A percentile compares a stretch with the other conserved stretches of the same genome.
These are phyloP conservation scores for Chalciporus piperatus DNA, from an alignment of 768 basidiomycete genomes.

Conservation along the genomic window DNA sequence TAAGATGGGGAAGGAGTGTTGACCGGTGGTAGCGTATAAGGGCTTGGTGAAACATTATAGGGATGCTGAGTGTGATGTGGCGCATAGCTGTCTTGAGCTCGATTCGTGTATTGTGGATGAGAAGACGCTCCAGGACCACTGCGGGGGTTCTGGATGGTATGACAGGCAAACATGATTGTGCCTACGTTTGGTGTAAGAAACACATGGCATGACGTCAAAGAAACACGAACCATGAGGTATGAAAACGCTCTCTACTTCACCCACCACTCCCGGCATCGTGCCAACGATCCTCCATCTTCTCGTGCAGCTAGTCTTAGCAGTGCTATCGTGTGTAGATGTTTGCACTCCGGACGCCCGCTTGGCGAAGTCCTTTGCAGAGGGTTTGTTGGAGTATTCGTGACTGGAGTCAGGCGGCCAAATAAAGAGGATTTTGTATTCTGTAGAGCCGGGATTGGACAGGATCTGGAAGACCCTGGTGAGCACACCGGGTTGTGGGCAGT, in stretches of 20 bases:
- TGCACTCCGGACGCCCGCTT: constrained; percentile 68
- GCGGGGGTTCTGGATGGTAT: constrained; percentile 32
- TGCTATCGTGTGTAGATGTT: constrained; percentile 48
- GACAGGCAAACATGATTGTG: constrained; percentile 40
- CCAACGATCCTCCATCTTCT: constrained; percentile 77
- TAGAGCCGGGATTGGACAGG: constrained; percentile 49
- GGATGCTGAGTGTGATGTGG: constrained; percentile 23
- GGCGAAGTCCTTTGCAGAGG: constrained; percentile 44
- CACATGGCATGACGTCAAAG: constrained; percentile 37
- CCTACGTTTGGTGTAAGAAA: constrained; percentile 26
- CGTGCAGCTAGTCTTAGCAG: constrained; percentile 85
- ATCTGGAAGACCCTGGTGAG: constrained; percentile 78
- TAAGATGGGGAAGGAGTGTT: constrained; percentile 29
- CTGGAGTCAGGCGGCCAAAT: constrained; percentile 73
- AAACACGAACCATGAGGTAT: constrained; percentile 77
- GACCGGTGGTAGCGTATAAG: constrained; percentile 33
- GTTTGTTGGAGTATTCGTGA: constrained; percentile 39
- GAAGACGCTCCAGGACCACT: constrained; percentile 15
- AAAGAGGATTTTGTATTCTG: constrained; percentile 56
- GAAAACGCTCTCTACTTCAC: constrained; percentile 82
- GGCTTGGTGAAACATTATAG: constrained; percentile 26
- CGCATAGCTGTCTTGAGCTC: constrained; percentile 27
- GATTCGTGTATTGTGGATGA: constrained; percentile 24
- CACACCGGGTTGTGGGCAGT: constrained; percentile 47
- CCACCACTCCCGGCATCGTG: constrained; percentile 54